Conservation (phyloP, 768 basidiomycete species). For the Termitomyces sp. region DNA sequence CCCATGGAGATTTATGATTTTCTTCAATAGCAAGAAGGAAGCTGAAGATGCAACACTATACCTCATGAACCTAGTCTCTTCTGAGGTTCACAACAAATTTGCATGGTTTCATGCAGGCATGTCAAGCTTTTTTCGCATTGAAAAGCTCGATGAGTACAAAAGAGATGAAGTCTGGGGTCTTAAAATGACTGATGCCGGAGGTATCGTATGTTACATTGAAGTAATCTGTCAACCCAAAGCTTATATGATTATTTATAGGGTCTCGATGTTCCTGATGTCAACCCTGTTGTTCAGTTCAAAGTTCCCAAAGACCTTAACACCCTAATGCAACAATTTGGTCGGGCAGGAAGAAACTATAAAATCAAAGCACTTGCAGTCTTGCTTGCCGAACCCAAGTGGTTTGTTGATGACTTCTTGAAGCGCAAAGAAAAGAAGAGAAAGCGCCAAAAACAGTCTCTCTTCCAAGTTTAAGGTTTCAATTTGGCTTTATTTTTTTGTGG, state of each 20-base stretch:
- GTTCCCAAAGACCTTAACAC: conserved; percentile 9
- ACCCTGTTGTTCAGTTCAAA: conserved; percentile 14
- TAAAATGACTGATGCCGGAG: conserved; percentile 11
- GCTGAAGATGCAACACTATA: not conserved
- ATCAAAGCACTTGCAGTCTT: conserved; percentile 9
- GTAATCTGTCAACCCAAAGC: not conserved
- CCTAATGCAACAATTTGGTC: conserved; percentile 12
- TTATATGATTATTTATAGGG: not conserved
- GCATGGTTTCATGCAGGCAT: conserved; percentile 20
- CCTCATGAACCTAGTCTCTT: not conserved
- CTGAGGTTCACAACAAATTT: not conserved
- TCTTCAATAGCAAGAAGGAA: conserved; percentile 4
- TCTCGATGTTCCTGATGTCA: conserved; percentile 12
- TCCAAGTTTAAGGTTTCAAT: no score
- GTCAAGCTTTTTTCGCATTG: conserved; percentile 4
- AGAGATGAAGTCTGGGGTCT: conserved; percentile 13
- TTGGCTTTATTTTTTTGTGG: no score
- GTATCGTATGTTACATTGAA: conserved; percentile 10
- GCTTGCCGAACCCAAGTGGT: conserved; percentile 7
- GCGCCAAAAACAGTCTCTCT: no score
- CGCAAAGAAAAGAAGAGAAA: not conserved
- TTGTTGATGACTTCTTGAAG: no score
- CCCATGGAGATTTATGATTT: not conserved
- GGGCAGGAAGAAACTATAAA: conserved; percentile 2
- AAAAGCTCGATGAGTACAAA: conserved; percentile 2